Percentiles rank a stretch among this genome's conserved stretches.
phyloP scores from a whole-genome alignment of 73 alveolate species.

The Paramecium sexaurelia region DNA sequence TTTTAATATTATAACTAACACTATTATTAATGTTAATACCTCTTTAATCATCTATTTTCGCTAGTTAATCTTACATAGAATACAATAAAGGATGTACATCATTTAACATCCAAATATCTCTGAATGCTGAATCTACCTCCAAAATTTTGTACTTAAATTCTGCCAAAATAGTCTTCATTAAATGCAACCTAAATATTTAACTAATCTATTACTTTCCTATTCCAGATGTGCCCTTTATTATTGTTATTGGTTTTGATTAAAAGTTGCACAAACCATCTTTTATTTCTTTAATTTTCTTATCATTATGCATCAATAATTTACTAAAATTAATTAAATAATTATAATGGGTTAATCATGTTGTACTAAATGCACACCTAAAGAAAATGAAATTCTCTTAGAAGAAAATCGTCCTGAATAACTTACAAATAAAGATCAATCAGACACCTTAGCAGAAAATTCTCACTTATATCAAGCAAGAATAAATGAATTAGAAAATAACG shows the following conservation, averaged over 20 bases:
- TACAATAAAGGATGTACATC: neutral
- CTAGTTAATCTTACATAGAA: constrained; percentile 10
- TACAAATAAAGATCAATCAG: neutral
- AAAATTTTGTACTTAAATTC: neutral
- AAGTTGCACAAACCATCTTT: neutral
- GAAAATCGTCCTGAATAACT: neutral
- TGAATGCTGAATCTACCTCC: constrained; percentile 27
- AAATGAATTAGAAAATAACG: neutral
- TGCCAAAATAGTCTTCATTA: neutral
- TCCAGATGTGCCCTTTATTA: neutral
- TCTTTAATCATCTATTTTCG: neutral
- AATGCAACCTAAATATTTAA: neutral
- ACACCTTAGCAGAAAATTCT: neutral
- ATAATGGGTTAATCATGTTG: neutral
- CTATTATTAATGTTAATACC: neutral
- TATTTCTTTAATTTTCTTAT: neutral
- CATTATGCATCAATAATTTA: constrained; percentile 2
- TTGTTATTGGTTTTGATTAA: neutral
- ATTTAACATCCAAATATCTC: neutral
- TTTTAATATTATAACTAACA: neutral
- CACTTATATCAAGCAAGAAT: neutral
- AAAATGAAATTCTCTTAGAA: neutral
- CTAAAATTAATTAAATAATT: neutral
- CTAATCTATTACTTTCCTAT: neutral
- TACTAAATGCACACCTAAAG: neutral